phyloP scores from a whole-genome alignment of 805 yeast species.

The Saturnispora zaruensis region DNA sequence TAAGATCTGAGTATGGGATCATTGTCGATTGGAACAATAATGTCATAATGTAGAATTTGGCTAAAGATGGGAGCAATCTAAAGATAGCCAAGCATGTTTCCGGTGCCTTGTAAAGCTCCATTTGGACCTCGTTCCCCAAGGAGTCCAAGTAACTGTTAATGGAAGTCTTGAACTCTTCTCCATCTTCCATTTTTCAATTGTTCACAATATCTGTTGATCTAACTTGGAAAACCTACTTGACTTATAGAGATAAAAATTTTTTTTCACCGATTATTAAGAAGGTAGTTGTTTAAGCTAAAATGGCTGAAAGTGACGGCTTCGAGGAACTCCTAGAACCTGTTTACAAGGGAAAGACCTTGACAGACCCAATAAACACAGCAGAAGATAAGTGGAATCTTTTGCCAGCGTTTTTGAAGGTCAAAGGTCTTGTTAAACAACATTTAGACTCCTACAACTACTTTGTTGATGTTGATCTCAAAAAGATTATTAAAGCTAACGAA shows the following conservation, averaged over 20 bases:
- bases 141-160: constrained; percentile 87
- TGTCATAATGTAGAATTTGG: constrained; percentile 81
- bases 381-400: constrained; percentile 95
- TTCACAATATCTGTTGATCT: background rate
- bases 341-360: constrained; percentile 76
- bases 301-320: constrained; percentile 41
- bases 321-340: constrained; percentile 69
- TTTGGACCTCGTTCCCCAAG: constrained; percentile 78
- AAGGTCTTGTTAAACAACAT: constrained; percentile 95
- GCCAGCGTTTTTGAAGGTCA: constrained; percentile 92
- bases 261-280: background rate
- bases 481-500: constrained; percentile 87
- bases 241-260: background rate
- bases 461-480: constrained; percentile 86
- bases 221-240: background rate
- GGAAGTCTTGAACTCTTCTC: constrained; percentile 48
- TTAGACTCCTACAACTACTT: constrained; percentile 96
- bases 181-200: constrained; percentile 6
- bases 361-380: constrained; percentile 85
- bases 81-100: constrained; percentile 94
- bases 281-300: background rate
- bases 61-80: constrained; percentile 78
- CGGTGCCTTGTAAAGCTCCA: constrained; percentile 75
- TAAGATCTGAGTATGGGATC: constrained; percentile 56
- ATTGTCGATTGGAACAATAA: constrained; percentile 77